phyloP scores from a whole-genome alignment of 2,329 filamentous ascomycete genomes.

The Epicoccum sorghinum region DNA sequence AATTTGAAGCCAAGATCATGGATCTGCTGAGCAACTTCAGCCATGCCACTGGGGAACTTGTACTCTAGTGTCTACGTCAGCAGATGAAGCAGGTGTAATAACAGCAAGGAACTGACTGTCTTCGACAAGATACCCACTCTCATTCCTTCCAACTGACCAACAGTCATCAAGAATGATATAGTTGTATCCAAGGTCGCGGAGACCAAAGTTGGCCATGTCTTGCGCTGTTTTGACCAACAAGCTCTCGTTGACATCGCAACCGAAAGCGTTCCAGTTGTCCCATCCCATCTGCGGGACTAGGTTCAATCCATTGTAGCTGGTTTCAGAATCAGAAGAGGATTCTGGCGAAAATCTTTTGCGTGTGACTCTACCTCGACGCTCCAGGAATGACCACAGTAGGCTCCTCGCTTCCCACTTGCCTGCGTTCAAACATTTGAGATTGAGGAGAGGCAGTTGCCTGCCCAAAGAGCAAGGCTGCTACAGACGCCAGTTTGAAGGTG shows the following conservation, averaged over 20 bases:
- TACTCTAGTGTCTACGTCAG: conserved; percentile 15
- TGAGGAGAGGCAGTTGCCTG: conserved; percentile 12
- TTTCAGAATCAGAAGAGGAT: no score
- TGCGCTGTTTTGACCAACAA: conserved; percentile 56
- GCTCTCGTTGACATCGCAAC: conserved; percentile 55
- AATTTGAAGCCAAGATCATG: conserved; percentile 58
- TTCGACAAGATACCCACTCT: conserved; percentile 51
- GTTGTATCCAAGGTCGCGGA: conserved; percentile 57
- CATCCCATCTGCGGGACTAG: conserved; percentile 49
- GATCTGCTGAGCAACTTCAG: conserved; percentile 53
- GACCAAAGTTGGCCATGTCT: conserved; percentile 53
- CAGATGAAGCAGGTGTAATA: not conserved
- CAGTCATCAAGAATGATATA: conserved; percentile 62
- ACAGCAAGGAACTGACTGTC: conserved; percentile 30
- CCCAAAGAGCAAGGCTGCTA: conserved; percentile 12
- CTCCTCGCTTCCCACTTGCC: conserved; percentile 11
- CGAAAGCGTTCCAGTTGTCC: conserved; percentile 46
- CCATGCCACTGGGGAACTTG: conserved; percentile 55
- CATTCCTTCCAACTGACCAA: conserved; percentile 53
- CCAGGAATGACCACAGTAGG: conserved; percentile 12
- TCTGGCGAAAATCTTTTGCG: no score
- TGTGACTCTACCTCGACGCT: conserved; percentile 1
- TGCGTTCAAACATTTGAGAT: conserved; percentile 10
- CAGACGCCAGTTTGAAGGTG: conserved; percentile 11
- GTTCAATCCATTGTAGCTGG: conserved; percentile 44